These are phyloP conservation scores for Solanum gandarillasii DNA, from an alignment of 257 asterid species.

Conservation along the genomic window DNA sequence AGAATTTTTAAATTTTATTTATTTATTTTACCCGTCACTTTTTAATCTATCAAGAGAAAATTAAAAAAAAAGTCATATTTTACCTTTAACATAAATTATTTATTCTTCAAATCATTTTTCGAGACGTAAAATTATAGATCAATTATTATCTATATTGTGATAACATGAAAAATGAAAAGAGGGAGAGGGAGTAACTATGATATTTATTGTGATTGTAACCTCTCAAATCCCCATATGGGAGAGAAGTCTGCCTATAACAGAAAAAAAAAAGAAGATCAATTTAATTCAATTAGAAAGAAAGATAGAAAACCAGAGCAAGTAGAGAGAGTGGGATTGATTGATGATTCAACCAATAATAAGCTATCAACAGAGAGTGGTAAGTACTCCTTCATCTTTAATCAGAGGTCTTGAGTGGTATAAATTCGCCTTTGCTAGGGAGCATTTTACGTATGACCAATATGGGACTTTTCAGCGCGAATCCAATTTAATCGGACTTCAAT, in stretches of 20 bases:
- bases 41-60: too few relatives aligned
- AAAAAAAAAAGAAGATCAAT: neutral
- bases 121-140: neutral
- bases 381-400: too few relatives aligned
- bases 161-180: neutral
- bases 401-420: too few relatives aligned
- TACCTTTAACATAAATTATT: too few relatives aligned
- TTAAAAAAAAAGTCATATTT: too few relatives aligned
- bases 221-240: neutral
- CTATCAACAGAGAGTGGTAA: neutral
- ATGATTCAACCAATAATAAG: neutral
- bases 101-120: too few relatives aligned
- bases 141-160: too few relatives aligned
- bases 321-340: neutral
- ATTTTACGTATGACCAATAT: too few relatives aligned
- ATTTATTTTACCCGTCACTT: too few relatives aligned
- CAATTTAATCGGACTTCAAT: fast-evolving
- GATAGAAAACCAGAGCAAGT: neutral
- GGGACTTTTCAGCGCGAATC: fast-evolving
- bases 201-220: neutral
- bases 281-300: neutral
- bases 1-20: too few relatives aligned
- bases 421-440: too few relatives aligned
- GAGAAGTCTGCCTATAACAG: neutral
- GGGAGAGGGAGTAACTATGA: neutral